Evolutionary conservation across 345 rosid species (phyloP), one percentile per base, ranked within the genome.

Genomic region (Sonneratia alba): DNA sequence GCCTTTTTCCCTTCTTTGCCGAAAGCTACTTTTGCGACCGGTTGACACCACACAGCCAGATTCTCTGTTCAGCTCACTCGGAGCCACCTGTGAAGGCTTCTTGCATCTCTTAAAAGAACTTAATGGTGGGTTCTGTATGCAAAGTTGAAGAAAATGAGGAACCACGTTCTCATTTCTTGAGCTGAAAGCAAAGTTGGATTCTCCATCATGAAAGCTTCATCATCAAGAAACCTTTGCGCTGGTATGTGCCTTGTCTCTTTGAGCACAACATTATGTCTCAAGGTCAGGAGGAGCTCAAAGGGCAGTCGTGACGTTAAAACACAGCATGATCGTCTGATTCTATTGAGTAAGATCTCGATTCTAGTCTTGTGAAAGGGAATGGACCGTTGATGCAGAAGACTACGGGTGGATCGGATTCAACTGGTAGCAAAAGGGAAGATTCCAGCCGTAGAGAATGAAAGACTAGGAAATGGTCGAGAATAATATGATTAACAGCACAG

Each of bases 171-270:
- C 21, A 6, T 65, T 14, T 19, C 70, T 38, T 67, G 24, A 18
- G 51, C 32, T 67, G 70, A 67, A 40, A 67, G 70, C 51, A 67
- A 38, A 12, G 70, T 21, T 5, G 24, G 70, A 67, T 67, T 67
- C 70, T 67, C 70, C 49, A 67, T 42, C 38, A 36, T 40, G 21
- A 37, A 36, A 67, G 48, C 70, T 67, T 67, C 70, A 38, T 37
- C 22, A 16, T 38, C 49, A 67, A 40, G 70, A 67, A 37, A 67
- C 27, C 48, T 67, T 42, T 67, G 21, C 3, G 51, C 51, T 2
- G 9, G 32, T 27, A 40, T 40, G 9, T 40, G 43, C 24, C 59
- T 55, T 18, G 24, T 55, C 59, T 40, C 7, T 21, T 21, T 3
- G 8, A 55, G 18, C 63, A 57, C 32, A 57, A 7, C 63, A 5